Base-by-base conservation (phyloP, 441 rosid species). In the Mallotus japonicus region DNA sequence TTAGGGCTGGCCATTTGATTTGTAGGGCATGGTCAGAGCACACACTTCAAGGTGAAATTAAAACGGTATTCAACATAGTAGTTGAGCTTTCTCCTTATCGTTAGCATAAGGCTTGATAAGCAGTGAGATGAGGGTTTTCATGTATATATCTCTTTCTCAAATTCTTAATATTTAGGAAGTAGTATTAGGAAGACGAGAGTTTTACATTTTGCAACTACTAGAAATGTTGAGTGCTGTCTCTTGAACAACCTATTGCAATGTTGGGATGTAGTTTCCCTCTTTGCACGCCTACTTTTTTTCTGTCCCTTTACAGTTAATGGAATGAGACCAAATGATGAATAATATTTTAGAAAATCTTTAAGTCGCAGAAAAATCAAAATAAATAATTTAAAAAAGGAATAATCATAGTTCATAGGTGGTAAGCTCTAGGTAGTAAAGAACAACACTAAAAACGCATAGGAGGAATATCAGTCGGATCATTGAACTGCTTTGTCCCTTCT, bases 401-500 rank as follows among this genome's bases (percentile, higher is more conserved):
- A 51, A 49, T 58, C 6, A 64, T 40, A 46, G 61, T 74, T 46
- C 51, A 17, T 17, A 81, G 81, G 28, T 70, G 85, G 75, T 67
- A 62, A 73, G 65, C 56, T 76, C 80, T 20, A 72, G 73, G 76
- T 15, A 60, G 8, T 34, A 64, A 70, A 69, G n/a, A 59, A 75
- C 77, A 73, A 42, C 77, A 77, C 50, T 51, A 73, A 44, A 79
- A 74, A 68, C 80, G 13, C 46, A 54, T 11, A 0, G 11, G 16
- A 54, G 68, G 74, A 68, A 67, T 63, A 70, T 49, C 28, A 17
- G 17, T 60, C 12, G 20, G 11, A 10, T 14, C 14, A 20, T 57
- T 19, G 68, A 58, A 37, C 76, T 67, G 57, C 75, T 50, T 70
- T 65, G 83, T 84, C 83, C 60, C 73, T 72, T 75, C 70, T 54